Evolutionary conservation across 2,329 filamentous ascomycete species (phyloP), one percentile per base, ranked within the genome.

Genomic region (Sporothrix sp.): DNA sequence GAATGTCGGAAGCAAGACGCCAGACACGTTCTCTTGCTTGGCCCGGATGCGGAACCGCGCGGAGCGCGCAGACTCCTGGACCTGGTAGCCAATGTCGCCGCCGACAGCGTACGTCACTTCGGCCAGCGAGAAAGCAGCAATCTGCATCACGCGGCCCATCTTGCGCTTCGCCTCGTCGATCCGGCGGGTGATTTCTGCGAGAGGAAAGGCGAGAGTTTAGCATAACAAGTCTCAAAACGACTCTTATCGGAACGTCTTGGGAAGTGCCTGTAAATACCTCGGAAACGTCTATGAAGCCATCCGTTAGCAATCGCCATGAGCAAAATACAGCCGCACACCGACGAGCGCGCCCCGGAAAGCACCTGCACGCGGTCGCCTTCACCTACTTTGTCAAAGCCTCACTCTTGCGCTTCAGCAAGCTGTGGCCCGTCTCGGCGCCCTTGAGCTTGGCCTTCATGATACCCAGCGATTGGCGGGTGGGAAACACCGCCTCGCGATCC

Each of bases 111-210:
- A 98, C 44, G 89, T 95, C 51, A 98, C 93, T 71, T 97, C 93
- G 54, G 93, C 93, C 16, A 98, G 78, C 38, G 91, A 97, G 71
- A 98, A 97, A 40, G 93, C 90, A 36, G 93, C 93, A 63, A 98
- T 95, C 68, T 97, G 91, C 93, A 98, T 98, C 33, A 98, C 93
- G 30, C 91, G 81, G 52, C 93, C 93, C 91, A 98, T 98, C 74
- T 98, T 98, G 61, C 90, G 86, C 71, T 98, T 98, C 37, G 93
- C 93, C 68, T 98, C 93, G 72, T 98, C 91, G 69, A 98, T 98
- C 63, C 93, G 85, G 66, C 83, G 82, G 45, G 93, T 96, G 63
- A 98, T 98, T 63, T 98, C 93, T 87, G 65, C 58, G 18, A 16
- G 48, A 10, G 20, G 48, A 10, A 42, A 9, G 30, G 35, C 5